Evolutionary conservation across 768 basidiomycete species (phyloP).

Genomic region (Sporobolomyces roseus): DNA sequence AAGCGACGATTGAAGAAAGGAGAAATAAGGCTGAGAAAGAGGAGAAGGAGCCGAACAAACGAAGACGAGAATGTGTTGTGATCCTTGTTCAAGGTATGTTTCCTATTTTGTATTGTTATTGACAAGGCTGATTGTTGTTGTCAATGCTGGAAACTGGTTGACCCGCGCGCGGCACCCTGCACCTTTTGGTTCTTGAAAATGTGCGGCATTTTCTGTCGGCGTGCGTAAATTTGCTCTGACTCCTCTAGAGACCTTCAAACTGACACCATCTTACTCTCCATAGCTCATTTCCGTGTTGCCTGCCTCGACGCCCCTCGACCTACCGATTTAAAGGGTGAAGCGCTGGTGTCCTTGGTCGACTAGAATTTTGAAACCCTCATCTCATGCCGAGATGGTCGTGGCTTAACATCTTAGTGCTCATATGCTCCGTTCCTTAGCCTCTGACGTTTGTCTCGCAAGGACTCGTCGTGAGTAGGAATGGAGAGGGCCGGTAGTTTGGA

Average conservation of each 20-base stretch:
- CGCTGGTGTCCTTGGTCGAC: constrained; percentile 35
- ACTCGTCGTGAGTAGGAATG: constrained; percentile 21
- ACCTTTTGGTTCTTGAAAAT: neutral
- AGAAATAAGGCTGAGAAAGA: no score
- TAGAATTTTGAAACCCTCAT: constrained; percentile 29
- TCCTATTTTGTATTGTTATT: no score
- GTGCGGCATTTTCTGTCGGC: constrained; percentile 20
- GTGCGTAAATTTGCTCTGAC: neutral
- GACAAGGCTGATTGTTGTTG: no score
- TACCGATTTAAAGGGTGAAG: constrained; percentile 31
- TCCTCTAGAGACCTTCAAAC: neutral
- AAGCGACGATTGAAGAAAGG: no score
- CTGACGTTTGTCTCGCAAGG: constrained; percentile 30
- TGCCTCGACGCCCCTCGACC: constrained; percentile 25
- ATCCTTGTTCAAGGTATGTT: no score
- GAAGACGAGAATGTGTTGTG: no score
- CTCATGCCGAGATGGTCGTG: constrained; percentile 30
- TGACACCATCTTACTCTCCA: neutral
- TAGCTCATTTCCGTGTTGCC: constrained; percentile 38
- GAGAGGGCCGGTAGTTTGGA: constrained; percentile 35
- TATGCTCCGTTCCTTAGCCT: constrained; percentile 16
- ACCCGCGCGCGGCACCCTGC: neutral
- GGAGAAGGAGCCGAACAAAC: no score
- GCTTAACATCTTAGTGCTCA: constrained; percentile 34
- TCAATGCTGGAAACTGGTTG: no score